Conservation (phyloP, 257 asterid species). For the Solanum dulcamara region DNA sequence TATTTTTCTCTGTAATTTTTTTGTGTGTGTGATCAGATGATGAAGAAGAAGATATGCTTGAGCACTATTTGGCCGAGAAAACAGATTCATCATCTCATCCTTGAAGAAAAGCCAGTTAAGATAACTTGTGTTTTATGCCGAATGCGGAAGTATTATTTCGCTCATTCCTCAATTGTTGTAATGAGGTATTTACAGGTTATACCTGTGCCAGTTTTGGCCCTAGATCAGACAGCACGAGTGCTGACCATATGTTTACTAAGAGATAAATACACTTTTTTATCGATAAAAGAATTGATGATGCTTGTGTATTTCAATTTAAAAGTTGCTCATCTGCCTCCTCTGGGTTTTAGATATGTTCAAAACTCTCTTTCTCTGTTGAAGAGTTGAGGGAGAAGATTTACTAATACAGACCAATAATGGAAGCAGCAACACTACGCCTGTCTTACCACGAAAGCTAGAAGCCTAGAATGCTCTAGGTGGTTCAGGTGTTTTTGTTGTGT, state of each 20-base stretch:
- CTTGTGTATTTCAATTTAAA: background rate
- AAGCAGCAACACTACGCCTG: background rate
- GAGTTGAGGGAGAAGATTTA: background rate
- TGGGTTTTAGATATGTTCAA: background rate
- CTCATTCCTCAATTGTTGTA: background rate
- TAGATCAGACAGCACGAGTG: background rate
- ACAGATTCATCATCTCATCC: constrained; percentile 34
- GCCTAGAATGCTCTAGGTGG: background rate
- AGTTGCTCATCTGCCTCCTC: background rate
- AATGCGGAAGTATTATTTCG: background rate
- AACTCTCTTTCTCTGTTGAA: background rate
- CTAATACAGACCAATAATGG: background rate
- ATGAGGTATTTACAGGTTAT: background rate
- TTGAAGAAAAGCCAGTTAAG: constrained; percentile 6
- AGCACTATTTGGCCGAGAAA: constrained; percentile 86
- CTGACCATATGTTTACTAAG: background rate
- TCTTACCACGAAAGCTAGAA: background rate
- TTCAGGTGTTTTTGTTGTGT: background rate
- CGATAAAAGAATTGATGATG: background rate
- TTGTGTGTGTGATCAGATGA: constrained; percentile 30
- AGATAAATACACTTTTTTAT: background rate
- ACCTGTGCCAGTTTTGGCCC: constrained; percentile 1
- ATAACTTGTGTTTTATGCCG: background rate
- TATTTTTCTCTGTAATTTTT: background rate
- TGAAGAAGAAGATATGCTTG: constrained; percentile 95